Evolutionary conservation across 2,329 filamentous ascomycete species (phyloP).

Genomic region (Penicillium fuscoglaucum): DNA sequence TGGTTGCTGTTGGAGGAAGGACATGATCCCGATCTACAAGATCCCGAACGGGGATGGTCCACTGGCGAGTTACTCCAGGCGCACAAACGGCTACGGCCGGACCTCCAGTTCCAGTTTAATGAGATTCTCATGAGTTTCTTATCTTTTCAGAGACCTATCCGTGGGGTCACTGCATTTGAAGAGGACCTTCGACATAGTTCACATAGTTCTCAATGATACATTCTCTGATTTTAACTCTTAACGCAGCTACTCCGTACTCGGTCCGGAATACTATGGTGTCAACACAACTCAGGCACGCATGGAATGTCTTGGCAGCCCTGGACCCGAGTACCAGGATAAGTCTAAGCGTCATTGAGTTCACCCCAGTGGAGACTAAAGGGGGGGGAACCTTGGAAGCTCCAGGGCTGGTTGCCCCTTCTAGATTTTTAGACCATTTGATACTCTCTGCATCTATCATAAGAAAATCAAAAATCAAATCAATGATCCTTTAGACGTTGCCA

Average conservation of each 20-base stretch:
- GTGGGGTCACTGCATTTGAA: conserved; percentile 38
- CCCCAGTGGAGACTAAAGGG: neutral
- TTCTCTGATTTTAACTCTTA: neutral
- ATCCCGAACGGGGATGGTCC: conserved; percentile 40
- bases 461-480: neutral
- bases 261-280: neutral
- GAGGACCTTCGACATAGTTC: conserved; percentile 26
- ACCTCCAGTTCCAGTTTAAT: conserved; percentile 43
- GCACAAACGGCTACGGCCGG: conserved; percentile 38
- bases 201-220: neutral
- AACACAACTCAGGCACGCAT: neutral
- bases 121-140: conserved; percentile 42
- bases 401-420: neutral
- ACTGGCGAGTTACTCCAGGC: conserved; percentile 39
- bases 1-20: conserved; percentile 43
- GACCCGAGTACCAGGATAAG: conserved; percentile 19
- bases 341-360: conserved; percentile 24
- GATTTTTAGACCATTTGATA: neutral
- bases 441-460: neutral
- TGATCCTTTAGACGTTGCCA: neutral
- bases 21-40: conserved; percentile 37
- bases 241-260: neutral
- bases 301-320: conserved; percentile 14
- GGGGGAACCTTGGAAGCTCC: neutral
- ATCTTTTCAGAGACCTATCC: conserved; percentile 34